Conservation (phyloP, 2,329 filamentous ascomycete genomes). For the Fusarium poae region DNA sequence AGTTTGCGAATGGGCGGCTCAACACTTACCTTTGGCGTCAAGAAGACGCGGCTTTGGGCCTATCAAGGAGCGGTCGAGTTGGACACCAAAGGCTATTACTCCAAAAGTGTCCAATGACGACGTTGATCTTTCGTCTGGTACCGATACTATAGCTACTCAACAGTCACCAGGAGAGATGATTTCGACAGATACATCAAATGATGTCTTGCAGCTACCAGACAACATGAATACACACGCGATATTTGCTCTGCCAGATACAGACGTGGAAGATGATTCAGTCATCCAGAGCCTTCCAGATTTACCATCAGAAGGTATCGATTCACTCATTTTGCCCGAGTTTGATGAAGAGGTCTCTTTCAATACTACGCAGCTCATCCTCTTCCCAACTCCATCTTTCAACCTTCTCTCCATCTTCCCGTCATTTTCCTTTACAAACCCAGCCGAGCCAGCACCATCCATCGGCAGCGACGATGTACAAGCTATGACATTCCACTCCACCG, state of each 20-base stretch:
- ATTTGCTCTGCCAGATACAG: background rate
- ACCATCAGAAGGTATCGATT: background rate
- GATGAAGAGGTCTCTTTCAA: background rate
- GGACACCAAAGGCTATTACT: background rate
- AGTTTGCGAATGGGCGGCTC: background rate
- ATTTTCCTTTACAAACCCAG: constrained; percentile 17
- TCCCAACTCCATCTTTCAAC: constrained; percentile 12
- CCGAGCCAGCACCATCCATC: constrained; percentile 10
- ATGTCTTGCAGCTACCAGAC: background rate
- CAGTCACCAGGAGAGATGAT: background rate
- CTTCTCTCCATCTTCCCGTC: constrained; percentile 10
- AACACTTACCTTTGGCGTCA: constrained; percentile 3
- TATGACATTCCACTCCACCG: constrained; percentile 20
- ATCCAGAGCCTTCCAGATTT: background rate
- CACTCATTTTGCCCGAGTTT: background rate
- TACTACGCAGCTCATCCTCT: constrained; percentile 4
- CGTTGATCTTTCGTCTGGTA: background rate
- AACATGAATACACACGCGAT: rapidly evolving
- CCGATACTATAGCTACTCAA: background rate
- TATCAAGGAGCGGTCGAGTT: constrained; percentile 9
- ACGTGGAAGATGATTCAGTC: background rate
- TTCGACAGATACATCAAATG: background rate
- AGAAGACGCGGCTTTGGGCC: constrained; percentile 12
- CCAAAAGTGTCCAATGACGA: background rate
- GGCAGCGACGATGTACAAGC: constrained; percentile 22